Percentiles rank a stretch among this genome's conserved stretches.
Conservation (phyloP, 345 rosid species). For the Tarenaya hassleriana region DNA sequence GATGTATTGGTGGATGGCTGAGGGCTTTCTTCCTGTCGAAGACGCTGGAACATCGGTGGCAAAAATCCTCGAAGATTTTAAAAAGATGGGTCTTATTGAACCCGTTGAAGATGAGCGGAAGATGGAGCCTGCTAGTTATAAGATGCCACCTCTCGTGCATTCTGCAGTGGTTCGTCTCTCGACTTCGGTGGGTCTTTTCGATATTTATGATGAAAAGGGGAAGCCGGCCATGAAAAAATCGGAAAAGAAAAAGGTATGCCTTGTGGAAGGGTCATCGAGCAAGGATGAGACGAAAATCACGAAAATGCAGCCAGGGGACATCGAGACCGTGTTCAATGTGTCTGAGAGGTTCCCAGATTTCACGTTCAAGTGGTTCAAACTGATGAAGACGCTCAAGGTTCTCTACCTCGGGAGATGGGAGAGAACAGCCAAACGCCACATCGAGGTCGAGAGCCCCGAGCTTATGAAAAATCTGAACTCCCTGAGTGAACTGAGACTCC, state of each 20-base stretch:
- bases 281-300: slow-evolving; percentile 18
- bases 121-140: slow-evolving; percentile 25
- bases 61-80: slow-evolving; percentile 16
- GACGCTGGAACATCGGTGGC: slow-evolving; percentile 17
- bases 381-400: slow-evolving; percentile 25
- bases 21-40: slow-evolving; percentile 22
- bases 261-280: slow-evolving; percentile 29
- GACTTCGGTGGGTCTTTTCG: slow-evolving; percentile 15
- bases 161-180: slow-evolving; percentile 35
- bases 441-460: slow-evolving; percentile 33
- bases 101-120: slow-evolving; percentile 29
- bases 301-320: not conserved
- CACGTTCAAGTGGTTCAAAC: slow-evolving; percentile 31
- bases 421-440: slow-evolving; percentile 31
- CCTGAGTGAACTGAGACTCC: slow-evolving; percentile 29
- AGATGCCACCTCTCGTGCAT: slow-evolving; percentile 40
- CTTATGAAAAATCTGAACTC: slow-evolving; percentile 27
- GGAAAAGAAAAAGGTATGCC: slow-evolving; percentile 30
- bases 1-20: slow-evolving; percentile 55
- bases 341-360: slow-evolving; percentile 40
- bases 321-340: slow-evolving; percentile 41
- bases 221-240: slow-evolving; percentile 21
- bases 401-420: slow-evolving; percentile 48
- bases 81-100: slow-evolving; percentile 26
- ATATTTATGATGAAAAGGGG: slow-evolving; percentile 10